phyloP scores from a whole-genome alignment of 805 yeast species.

The Candida dajiaensis region DNA sequence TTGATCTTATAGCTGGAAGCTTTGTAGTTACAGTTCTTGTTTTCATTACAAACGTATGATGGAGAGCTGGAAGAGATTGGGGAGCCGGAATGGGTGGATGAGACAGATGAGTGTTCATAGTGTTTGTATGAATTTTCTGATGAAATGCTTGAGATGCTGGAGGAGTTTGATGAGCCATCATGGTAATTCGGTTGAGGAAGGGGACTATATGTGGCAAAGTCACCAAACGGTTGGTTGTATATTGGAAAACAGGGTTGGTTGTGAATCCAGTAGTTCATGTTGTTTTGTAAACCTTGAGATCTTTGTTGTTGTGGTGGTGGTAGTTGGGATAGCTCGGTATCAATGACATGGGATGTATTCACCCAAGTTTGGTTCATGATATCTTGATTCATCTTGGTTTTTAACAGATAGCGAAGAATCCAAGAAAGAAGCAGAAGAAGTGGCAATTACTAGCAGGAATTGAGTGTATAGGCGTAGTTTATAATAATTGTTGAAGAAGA shows the following conservation, averaged over 20 bases:
- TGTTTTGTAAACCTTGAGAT: neutral
- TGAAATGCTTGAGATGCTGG: neutral
- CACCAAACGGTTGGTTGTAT: neutral
- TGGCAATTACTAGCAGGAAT: too few species aligned
- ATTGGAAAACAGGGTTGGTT: neutral
- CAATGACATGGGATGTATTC: neutral
- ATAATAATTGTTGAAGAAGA: neutral
- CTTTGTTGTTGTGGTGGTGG: neutral
- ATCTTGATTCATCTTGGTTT: neutral
- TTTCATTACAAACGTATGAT: constrained; percentile 3
- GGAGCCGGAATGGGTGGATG: neutral
- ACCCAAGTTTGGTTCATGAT: neutral
- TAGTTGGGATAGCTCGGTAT: neutral
- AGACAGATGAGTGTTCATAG: neutral
- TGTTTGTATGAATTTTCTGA: neutral
- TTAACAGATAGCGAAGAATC: too few species aligned
- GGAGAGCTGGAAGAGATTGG: constrained; percentile 5
- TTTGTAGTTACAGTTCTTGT: constrained; percentile 1
- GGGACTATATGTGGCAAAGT: neutral
- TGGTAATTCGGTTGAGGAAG: neutral
- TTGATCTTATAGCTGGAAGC: neutral
- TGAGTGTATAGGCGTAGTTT: neutral
- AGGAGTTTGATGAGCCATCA: neutral
- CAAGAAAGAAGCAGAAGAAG: neutral
- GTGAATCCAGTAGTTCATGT: neutral